Evolutionary conservation across 2,329 filamentous ascomycete genomes (phyloP).

Genomic region (Cladorrhinum sp.): DNA sequence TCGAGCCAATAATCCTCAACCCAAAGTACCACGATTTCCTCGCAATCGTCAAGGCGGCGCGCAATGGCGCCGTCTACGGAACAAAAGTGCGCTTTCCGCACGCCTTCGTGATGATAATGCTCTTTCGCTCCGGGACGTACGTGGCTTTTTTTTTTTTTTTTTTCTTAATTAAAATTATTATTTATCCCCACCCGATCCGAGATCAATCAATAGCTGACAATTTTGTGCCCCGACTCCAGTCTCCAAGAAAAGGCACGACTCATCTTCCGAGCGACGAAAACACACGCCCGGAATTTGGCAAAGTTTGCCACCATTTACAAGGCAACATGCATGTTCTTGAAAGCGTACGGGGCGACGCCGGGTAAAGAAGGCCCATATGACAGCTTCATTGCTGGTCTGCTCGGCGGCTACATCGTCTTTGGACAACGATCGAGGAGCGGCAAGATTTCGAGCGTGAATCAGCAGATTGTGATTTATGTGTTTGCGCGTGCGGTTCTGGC

Average conservation of each 20-base stretch:
- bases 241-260: slow-evolving; percentile 74
- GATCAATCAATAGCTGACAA: slow-evolving; percentile 1
- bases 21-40: slow-evolving; percentile 82
- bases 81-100: slow-evolving; percentile 98
- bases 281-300: slow-evolving; percentile 88
- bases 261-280: slow-evolving; percentile 80
- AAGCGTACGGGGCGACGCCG: slow-evolving; percentile 54
- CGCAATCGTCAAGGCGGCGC: slow-evolving; percentile 83
- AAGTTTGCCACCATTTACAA: slow-evolving; percentile 93
- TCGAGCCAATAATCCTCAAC: slow-evolving; percentile 77
- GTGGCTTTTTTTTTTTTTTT: slow-evolving; percentile 32
- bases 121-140: slow-evolving; percentile 88
- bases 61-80: slow-evolving; percentile 96
- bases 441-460: slow-evolving; percentile 75
- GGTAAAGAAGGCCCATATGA: slow-evolving; percentile 72
- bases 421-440: slow-evolving; percentile 64
- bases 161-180: too few species aligned
- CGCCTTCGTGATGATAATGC: slow-evolving; percentile 95
- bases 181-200: neutral
- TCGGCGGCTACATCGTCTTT: slow-evolving; percentile 93
- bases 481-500: slow-evolving; percentile 88
- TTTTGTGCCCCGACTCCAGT: slow-evolving; percentile 29
- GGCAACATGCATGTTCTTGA: slow-evolving; percentile 70
- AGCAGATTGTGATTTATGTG: slow-evolving; percentile 98
- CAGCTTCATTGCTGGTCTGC: slow-evolving; percentile 77